phyloP scores from a whole-genome alignment of 768 basidiomycete species.

The Paxillus involutus region DNA sequence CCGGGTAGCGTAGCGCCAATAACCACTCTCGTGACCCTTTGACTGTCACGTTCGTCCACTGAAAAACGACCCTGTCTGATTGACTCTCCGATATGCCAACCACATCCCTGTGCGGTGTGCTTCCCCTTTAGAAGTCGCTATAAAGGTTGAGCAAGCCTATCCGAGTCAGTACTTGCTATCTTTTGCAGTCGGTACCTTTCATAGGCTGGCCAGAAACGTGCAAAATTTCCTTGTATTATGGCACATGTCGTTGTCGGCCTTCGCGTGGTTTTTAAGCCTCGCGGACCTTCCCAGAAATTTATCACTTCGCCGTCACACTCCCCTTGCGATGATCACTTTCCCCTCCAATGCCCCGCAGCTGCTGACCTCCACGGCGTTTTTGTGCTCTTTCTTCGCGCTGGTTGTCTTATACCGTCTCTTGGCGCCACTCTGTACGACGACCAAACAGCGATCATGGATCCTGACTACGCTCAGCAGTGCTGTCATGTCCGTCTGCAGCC shows the following conservation, averaged over 20 bases:
- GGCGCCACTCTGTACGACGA: constrained; percentile 28
- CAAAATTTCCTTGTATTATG: constrained; percentile 13
- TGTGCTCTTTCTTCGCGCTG: constrained; percentile 17
- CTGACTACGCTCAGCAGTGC: constrained; percentile 42
- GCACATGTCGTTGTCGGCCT: constrained; percentile 15
- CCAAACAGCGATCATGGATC: constrained; percentile 49
- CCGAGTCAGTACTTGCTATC: constrained; percentile 11
- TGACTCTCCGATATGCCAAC: background rate
- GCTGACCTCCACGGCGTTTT: constrained; percentile 23
- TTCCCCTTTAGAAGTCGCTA: constrained; percentile 5
- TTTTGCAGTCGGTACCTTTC: constrained; percentile 17
- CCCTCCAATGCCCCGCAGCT: constrained; percentile 22
- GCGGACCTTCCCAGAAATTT: constrained; percentile 10
- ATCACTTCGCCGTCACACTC: constrained; percentile 22
- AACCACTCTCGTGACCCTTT: background rate
- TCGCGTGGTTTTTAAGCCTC: constrained; percentile 19
- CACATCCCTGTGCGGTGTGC: background rate
- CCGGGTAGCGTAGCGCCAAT: background rate
- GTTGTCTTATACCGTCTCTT: constrained; percentile 30
- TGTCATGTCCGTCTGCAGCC: constrained; percentile 39
- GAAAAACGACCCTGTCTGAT: background rate
- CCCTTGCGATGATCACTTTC: constrained; percentile 22
- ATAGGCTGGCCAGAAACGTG: constrained; percentile 24
- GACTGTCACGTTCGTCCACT: background rate
- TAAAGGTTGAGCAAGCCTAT: constrained; percentile 6